Evolutionary conservation across 495 filamentous ascomycete genomes (phyloP).

Genomic region (Lichenothelia convexa): DNA sequence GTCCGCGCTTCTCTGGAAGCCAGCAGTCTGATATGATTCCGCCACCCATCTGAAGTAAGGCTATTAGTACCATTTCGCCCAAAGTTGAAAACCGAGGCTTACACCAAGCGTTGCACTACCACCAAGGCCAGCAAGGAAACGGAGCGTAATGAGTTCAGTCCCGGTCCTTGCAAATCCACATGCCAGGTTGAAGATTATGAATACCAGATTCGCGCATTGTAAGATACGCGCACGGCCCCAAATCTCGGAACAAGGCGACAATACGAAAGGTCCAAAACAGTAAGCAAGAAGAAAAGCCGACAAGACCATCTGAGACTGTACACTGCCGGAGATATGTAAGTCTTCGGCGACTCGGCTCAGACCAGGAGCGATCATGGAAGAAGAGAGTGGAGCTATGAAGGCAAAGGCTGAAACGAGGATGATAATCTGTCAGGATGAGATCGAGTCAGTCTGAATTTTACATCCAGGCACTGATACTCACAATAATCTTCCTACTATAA

Average conservation of each 20-base stretch:
- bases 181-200: conserved; percentile 21
- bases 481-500: not conserved
- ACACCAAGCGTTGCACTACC: conserved; percentile 13
- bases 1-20: conserved; percentile 11
- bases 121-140: conserved; percentile 21
- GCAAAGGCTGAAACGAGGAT: conserved; percentile 30
- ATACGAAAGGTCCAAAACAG: conserved; percentile 25
- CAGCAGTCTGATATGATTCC: conserved; percentile 12
- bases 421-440: conserved; percentile 20
- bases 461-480: not conserved
- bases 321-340: conserved; percentile 14
- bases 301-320: conserved; percentile 22
- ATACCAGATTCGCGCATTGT: conserved; percentile 18
- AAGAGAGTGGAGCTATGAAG: conserved; percentile 53
- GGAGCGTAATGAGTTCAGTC: conserved; percentile 15
- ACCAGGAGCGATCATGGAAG: conserved; percentile 43
- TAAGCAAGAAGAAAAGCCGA: conserved; percentile 37
- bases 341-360: conserved; percentile 21
- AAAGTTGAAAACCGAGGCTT: not conserved
- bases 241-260: conserved; percentile 24
- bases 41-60: conserved; percentile 5
- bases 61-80: not conserved
- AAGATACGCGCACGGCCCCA: conserved; percentile 12
- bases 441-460: not conserved
- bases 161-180: conserved; percentile 21